Conservation (phyloP, 192 early-diverging fungal species). For the Backusella parvicylindrica region DNA sequence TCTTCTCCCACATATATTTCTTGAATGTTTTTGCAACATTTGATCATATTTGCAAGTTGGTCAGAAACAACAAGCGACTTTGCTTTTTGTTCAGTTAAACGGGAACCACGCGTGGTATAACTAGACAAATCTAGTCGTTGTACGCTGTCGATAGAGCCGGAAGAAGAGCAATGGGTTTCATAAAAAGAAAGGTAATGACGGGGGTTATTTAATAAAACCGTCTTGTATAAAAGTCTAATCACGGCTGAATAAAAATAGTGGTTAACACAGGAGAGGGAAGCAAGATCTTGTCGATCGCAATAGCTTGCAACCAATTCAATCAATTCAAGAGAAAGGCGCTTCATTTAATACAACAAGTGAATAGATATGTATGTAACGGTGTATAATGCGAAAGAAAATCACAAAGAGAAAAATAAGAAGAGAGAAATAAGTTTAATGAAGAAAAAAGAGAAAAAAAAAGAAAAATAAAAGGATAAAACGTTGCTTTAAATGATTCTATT, state of each 20-base stretch:
- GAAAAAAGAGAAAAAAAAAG: not conserved
- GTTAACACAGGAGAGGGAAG: not conserved
- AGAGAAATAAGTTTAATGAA: not conserved
- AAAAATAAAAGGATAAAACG: not conserved
- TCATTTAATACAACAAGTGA: not conserved
- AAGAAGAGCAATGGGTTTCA: not conserved
- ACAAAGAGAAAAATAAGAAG: not conserved
- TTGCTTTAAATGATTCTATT: not conserved
- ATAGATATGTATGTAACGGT: not conserved
- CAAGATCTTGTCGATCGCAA: not conserved
- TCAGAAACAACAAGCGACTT: slow-evolving; percentile 9
- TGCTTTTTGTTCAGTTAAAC: slow-evolving; percentile 18
- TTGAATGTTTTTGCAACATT: slow-evolving; percentile 5
- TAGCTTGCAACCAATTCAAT: slow-evolving; percentile 7
- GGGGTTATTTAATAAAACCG: slow-evolving; percentile 5
- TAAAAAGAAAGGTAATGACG: slow-evolving; percentile 10
- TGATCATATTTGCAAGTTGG: slow-evolving; percentile 10
- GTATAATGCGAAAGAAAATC: not conserved
- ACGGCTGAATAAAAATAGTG: slow-evolving; percentile 1
- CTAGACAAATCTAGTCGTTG: slow-evolving; percentile 15
- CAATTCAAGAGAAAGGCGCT: not conserved
- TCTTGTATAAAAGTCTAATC: not conserved
- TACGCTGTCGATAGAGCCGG: not conserved
- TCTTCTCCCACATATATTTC: slow-evolving; percentile 14
- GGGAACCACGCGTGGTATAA: slow-evolving; percentile 17